Percentiles rank a stretch among this genome's conserved stretches.
phyloP scores from a whole-genome alignment of 495 filamentous ascomycete genomes.

The Aspergillus indologenus region DNA sequence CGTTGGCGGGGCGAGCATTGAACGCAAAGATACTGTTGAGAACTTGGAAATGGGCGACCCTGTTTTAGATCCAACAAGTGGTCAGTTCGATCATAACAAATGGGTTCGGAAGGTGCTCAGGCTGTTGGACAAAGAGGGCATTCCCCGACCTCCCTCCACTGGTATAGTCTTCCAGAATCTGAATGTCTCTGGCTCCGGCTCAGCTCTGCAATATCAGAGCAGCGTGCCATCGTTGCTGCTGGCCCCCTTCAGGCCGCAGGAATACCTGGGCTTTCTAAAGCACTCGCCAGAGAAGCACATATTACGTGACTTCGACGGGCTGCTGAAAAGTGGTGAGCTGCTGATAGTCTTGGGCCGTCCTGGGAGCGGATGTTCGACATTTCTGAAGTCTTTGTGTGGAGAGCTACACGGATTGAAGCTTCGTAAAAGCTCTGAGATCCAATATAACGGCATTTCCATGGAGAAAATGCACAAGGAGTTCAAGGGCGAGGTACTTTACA shows the following conservation, averaged over 20 bases:
- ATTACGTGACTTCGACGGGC: conserved; percentile 40
- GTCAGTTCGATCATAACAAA: conserved; percentile 56
- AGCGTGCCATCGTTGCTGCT: conserved; percentile 50
- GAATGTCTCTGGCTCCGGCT: conserved; percentile 52
- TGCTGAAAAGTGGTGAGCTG: conserved; percentile 38
- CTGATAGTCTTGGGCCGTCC: conserved; percentile 44
- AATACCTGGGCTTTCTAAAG: conserved; percentile 33
- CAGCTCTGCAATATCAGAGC: conserved; percentile 54
- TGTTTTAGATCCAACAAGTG: conserved; percentile 52
- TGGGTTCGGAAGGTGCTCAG: conserved; percentile 53
- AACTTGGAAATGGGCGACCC: conserved; percentile 46
- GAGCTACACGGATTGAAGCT: conserved; percentile 41
- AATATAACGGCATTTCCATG: conserved; percentile 52
- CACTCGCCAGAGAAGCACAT: conserved; percentile 38
- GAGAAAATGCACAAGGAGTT: conserved; percentile 55
- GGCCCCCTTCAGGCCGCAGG: conserved; percentile 46
- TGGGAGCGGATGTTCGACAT: conserved; percentile 45
- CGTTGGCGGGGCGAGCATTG: conserved; percentile 24
- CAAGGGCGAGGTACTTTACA: conserved; percentile 63
- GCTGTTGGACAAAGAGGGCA: conserved; percentile 42
- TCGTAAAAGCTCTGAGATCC: conserved; percentile 41
- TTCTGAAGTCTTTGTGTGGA: conserved; percentile 40
- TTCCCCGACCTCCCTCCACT: conserved; percentile 34
- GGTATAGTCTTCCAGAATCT: conserved; percentile 52
- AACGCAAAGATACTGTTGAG: conserved; percentile 44